Conservation (phyloP, 225 moss, liverwort and hornwort genomes). For the Bryoerythrophyllum caledonicum region DNA sequence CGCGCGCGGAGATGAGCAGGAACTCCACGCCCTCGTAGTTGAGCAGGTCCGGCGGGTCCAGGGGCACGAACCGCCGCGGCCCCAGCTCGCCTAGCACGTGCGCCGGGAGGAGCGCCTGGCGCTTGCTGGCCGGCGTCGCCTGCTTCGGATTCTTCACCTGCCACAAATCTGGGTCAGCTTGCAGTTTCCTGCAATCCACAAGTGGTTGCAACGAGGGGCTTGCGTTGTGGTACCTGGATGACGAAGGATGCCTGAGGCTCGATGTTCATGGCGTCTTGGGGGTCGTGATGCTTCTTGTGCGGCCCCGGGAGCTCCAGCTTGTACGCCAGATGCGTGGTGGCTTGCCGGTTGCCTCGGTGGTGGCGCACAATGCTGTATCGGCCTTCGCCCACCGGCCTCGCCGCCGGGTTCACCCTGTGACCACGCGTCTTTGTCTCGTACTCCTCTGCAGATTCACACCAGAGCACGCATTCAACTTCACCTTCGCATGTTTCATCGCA, state of each 20-base stretch:
- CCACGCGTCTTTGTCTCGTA: constrained; percentile 71
- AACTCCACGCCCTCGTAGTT: constrained; percentile 76
- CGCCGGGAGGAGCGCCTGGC: constrained; percentile 53
- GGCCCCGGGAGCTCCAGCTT: constrained; percentile 73
- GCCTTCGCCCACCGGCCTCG: constrained; percentile 71
- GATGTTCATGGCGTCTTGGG: constrained; percentile 64
- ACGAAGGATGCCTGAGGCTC: constrained; percentile 67
- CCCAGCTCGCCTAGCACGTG: constrained; percentile 57
- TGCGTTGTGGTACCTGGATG: no score
- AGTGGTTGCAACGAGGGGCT: no score
- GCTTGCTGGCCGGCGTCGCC: constrained; percentile 48
- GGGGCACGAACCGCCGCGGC: constrained; percentile 53
- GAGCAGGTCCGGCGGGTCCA: constrained; percentile 70
- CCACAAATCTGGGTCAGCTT: no score
- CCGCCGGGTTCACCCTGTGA: constrained; percentile 59
- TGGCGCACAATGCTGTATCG: constrained; percentile 66
- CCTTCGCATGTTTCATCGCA: background rate
- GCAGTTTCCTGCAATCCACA: no score
- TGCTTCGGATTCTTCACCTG: constrained; percentile 77
- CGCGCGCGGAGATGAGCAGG: constrained; percentile 54
- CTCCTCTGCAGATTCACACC: constrained; percentile 34
- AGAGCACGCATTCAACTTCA: background rate
- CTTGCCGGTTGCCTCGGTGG: constrained; percentile 23
- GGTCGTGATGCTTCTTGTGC: constrained; percentile 51
- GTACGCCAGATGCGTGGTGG: constrained; percentile 64